Evolutionary conservation across 2,329 filamentous ascomycete genomes (phyloP), one percentile per base, ranked within the genome.

Genomic region (Colletotrichum somersetense): DNA sequence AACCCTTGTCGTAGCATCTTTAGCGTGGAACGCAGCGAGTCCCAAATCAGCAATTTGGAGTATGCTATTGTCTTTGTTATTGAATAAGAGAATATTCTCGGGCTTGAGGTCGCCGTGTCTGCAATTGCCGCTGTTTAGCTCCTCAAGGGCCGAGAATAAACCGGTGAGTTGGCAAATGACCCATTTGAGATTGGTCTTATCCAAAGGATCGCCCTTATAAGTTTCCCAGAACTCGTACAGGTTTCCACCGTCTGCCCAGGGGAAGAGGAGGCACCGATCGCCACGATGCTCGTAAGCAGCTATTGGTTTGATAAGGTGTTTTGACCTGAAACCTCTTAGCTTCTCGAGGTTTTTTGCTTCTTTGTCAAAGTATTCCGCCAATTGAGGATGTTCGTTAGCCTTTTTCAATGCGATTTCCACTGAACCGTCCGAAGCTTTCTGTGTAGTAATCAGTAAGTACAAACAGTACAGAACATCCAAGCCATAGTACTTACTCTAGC

Each of bases 31-130:
- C 3, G 35, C 35, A 8, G 38, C 23, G 2, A 67, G 63, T 7
- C 68, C 68, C 12, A 66, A 0, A 2, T 67, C 57, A 8, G 63
- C 50, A n/a, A 67, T 71, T 30, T 40, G 48, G 3, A 48, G 23
- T 1, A 40, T 67, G 18, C 3, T 33, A 0, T 40, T n/a, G 0
- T n/a, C 33, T 2, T n/a, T 0, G 5, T 40, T 46, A 2, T 30
- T 18, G 26, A 66, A 59, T 1, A 53, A 20, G 1, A 73, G 66
- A 14, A 73, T 73, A 14, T 73, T 73, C 40, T 70, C 66, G 6
- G 55, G 66, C 35, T 73, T 66, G 11, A 73, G 20, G 40, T 62
- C 71, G 2, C 66, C 56, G 5, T 70, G 71, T 38, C 71, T 52
- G 40, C 33, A 62, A 26, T 71, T 71, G 5, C 0, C 3, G 11